A percentile compares a stretch with the other conserved stretches of the same genome.
These are phyloP conservation scores for Wickerhamiella parazyma DNA, from an alignment of 805 yeast genomes.

Conservation along the genomic window DNA sequence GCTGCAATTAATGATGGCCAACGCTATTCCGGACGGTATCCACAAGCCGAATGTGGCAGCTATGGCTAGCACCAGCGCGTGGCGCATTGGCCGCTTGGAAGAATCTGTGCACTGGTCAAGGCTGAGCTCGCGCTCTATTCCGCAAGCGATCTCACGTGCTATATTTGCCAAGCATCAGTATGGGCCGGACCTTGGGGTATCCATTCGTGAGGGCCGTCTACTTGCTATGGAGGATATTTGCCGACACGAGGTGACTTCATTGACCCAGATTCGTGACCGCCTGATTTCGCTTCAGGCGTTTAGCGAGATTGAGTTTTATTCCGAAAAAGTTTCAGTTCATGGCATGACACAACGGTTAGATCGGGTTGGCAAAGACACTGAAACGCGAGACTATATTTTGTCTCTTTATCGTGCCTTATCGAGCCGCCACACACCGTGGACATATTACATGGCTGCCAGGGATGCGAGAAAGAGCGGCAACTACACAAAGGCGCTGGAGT, in stretches of 20 bases:
- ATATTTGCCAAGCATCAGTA: conserved; percentile 32
- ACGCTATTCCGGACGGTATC: neutral
- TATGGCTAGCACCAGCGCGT: conserved; percentile 64
- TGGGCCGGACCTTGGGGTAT: conserved; percentile 27
- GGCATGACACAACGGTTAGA: conserved; percentile 17
- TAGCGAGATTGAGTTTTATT: too few relatives aligned
- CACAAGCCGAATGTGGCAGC: conserved; percentile 26
- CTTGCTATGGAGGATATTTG: conserved; percentile 49
- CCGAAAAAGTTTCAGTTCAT: too few relatives aligned
- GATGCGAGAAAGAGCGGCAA: conserved; percentile 46
- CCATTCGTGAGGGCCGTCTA: conserved; percentile 38
- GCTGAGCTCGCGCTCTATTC: conserved; percentile 33
- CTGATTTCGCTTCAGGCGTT: conserved; percentile 47
- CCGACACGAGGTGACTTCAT: conserved; percentile 36
- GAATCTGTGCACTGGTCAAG: conserved; percentile 30
- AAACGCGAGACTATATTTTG: conserved; percentile 44
- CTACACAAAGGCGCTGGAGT: conserved; percentile 25
- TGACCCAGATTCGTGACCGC: conserved; percentile 30
- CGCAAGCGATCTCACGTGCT: conserved; percentile 36
- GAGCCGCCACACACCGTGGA: conserved; percentile 28
- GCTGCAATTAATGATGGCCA: conserved; percentile 32
- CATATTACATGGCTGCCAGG: conserved; percentile 46
- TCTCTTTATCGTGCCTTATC: conserved; percentile 42
- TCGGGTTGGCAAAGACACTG: conserved; percentile 39
- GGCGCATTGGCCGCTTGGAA: conserved; percentile 43